phyloP scores from a whole-genome alignment of 225 moss, liverwort and hornwort species.

The Sphagnum contortum region DNA sequence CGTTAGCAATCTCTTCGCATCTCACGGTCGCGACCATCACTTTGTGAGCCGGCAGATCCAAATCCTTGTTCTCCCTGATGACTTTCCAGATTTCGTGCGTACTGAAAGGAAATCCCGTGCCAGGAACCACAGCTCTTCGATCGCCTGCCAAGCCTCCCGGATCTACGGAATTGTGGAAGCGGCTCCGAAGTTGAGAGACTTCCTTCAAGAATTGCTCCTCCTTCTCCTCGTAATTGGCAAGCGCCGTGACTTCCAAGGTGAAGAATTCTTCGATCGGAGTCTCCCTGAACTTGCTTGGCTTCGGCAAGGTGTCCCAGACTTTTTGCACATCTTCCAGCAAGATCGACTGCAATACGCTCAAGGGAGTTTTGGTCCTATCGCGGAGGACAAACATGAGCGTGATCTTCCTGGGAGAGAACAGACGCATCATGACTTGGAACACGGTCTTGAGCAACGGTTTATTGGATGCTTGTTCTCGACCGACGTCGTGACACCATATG shows the following conservation, averaged over 20 bases:
- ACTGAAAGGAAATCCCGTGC: constrained; percentile 86
- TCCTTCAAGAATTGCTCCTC: constrained; percentile 68
- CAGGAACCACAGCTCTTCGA: constrained; percentile 79
- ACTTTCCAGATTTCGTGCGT: constrained; percentile 72
- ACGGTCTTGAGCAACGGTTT: constrained; percentile 85
- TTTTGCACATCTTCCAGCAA: constrained; percentile 68
- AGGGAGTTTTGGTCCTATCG: constrained; percentile 86
- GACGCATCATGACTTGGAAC: constrained; percentile 93
- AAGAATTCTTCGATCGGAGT: constrained; percentile 71
- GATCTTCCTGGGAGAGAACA: constrained; percentile 84
- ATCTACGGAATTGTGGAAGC: constrained; percentile 69
- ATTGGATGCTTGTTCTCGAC: constrained; percentile 91
- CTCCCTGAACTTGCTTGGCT: constrained; percentile 49
- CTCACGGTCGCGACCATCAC: constrained; percentile 98
- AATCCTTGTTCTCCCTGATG: constrained; percentile 88
- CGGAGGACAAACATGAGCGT: constrained; percentile 87
- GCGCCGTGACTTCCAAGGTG: constrained; percentile 64
- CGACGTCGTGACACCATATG: constrained; percentile 99
- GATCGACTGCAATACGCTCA: constrained; percentile 73
- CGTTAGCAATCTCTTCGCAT: constrained; percentile 90
- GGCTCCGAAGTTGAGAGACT: constrained; percentile 42
- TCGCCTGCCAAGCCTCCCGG: constrained; percentile 94
- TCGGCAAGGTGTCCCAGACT: constrained; percentile 88
- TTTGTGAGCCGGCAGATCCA: constrained; percentile 96
- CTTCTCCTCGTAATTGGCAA: constrained; percentile 87